Evolutionary conservation across 768 basidiomycete species (phyloP).

Genomic region (Kwoniella sp.): DNA sequence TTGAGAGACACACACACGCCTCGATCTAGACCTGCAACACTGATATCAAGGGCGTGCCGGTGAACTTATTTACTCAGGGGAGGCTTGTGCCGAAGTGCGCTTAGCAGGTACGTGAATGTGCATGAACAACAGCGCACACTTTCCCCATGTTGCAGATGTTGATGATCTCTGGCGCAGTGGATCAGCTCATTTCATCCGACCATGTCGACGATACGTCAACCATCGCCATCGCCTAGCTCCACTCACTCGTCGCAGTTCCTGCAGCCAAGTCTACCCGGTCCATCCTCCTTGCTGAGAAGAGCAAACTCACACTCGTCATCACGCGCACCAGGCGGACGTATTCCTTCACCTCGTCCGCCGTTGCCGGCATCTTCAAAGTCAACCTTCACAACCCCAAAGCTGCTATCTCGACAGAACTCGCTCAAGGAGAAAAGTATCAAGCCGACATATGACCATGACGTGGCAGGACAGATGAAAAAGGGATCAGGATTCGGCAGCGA

Average conservation of each 20-base stretch:
- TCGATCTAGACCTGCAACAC: no score
- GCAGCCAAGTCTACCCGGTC: constrained; percentile 13
- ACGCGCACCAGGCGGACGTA: constrained; percentile 2
- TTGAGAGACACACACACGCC: no score
- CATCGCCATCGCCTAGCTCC: constrained; percentile 10
- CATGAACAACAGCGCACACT: no score
- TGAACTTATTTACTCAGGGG: no score
- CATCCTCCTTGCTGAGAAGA: constrained; percentile 5
- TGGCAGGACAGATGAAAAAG: neutral
- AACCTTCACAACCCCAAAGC: neutral
- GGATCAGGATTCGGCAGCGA: neutral
- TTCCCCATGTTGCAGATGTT: no score
- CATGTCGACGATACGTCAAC: constrained; percentile 19
- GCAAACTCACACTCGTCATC: constrained; percentile 12
- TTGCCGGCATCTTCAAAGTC: constrained; percentile 2
- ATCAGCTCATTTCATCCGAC: neutral
- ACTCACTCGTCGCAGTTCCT: constrained; percentile 12
- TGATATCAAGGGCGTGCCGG: no score
- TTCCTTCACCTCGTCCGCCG: constrained; percentile 21
- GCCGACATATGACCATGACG: neutral
- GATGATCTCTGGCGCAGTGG: no score
- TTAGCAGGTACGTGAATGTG: no score
- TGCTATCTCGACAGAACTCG: constrained; percentile 17
- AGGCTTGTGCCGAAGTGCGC: no score
- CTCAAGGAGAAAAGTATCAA: constrained; percentile 11